phyloP scores from a whole-genome alignment of 1,284 basidiomycete genomes.

The Boletus albobrunnescens region DNA sequence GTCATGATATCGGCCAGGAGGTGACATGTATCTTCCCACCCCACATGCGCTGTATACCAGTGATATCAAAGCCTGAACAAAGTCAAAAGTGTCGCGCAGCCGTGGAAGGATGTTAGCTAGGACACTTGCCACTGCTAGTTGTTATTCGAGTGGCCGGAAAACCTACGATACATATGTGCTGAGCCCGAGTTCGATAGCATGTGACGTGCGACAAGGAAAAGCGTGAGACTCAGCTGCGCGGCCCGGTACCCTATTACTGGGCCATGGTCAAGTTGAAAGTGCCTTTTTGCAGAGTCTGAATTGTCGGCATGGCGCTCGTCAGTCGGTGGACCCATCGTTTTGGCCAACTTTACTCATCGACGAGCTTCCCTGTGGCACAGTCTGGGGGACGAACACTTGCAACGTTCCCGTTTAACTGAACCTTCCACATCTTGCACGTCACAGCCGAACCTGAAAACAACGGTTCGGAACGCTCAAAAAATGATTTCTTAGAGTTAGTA shows the following conservation, averaged over 20 bases:
- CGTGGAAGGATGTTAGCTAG: constrained; percentile 27
- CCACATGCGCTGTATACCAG: constrained; percentile 10
- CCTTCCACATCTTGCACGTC: not conserved
- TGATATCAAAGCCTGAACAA: constrained; percentile 26
- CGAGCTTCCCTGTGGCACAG: not conserved
- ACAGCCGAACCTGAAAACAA: not conserved
- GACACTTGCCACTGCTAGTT: not conserved
- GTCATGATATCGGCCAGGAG: no score
- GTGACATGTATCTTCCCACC: no score
- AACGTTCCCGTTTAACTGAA: not conserved
- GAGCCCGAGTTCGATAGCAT: not conserved
- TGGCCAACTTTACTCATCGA: not conserved
- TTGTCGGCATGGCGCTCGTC: not conserved
- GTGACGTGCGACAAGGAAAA: not conserved
- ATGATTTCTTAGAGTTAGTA: constrained; percentile 3
- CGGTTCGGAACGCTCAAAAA: not conserved
- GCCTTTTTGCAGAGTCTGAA: not conserved
- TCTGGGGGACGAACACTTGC: not conserved
- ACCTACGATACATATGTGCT: not conserved
- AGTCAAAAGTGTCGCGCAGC: constrained; percentile 21
- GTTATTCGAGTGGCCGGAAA: not conserved
- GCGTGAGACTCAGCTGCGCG: no score
- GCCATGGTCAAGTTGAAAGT: no score
- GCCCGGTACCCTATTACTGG: no score
- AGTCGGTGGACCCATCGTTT: not conserved